These are phyloP conservation scores for Bipolaris gigantea DNA, from an alignment of 2,329 filamentous ascomycete genomes.

Conservation along the genomic window DNA sequence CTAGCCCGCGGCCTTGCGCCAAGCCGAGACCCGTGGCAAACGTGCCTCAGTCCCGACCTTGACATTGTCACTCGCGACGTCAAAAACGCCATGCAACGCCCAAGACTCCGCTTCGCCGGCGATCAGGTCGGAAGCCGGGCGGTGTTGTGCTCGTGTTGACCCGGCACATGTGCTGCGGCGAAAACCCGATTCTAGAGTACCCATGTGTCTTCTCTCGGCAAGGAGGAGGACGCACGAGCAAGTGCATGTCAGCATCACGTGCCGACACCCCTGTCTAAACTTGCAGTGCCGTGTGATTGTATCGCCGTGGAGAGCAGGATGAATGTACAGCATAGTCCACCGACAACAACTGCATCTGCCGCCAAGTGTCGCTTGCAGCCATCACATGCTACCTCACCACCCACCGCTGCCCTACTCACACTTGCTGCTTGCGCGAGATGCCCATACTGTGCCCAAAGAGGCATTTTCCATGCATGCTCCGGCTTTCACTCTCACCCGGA, in stretches of 20 bases:
- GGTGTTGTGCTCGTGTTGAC: neutral
- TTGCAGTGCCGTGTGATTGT: neutral
- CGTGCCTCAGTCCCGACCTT: conserved; percentile 3
- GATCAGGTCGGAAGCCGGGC: neutral
- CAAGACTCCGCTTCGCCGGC: neutral
- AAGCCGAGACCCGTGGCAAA: neutral
- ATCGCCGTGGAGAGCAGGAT: neutral
- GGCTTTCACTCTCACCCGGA: neutral
- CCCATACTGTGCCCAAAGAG: neutral
- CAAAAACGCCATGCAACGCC: neutral
- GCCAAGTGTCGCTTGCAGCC: neutral
- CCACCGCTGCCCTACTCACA: neutral
- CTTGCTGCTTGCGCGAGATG: neutral
- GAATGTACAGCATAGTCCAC: neutral
- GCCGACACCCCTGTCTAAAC: neutral
- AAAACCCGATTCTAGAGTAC: conserved; percentile 7
- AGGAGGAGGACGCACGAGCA: neutral
- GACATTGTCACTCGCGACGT: conserved; percentile 1
- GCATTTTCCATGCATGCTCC: neutral
- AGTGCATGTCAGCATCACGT: conserved; percentile 6
- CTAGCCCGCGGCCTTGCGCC: neutral
- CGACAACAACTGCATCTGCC: too few species aligned
- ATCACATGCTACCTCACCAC: conserved; percentile 3
- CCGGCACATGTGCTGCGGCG: neutral
- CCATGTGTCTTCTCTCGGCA: neutral